Conservation (phyloP, 164 flowering plant species). For the grape (Vitis vinifera) region DNA sequence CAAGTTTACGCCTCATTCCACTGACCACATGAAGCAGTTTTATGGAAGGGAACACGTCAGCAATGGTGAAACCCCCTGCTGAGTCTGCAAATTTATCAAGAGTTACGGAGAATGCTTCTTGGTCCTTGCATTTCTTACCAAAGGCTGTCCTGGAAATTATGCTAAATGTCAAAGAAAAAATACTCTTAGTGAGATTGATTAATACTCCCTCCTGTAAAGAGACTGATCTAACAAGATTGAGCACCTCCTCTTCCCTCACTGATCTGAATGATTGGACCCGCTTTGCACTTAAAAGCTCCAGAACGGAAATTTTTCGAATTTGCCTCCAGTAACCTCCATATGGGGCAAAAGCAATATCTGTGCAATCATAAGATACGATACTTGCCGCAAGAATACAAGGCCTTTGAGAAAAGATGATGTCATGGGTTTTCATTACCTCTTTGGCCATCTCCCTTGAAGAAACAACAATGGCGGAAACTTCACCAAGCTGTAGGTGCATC, state of each 20-base stretch:
- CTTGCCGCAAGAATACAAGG: background rate
- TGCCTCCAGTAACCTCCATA: conserved; percentile 42
- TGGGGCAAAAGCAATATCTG: conserved; percentile 21
- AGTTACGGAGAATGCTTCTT: conserved; percentile 12
- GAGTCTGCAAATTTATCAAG: background rate
- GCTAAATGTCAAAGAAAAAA: conserved; percentile 15
- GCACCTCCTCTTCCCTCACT: conserved; percentile 34
- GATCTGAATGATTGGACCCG: conserved; percentile 26
- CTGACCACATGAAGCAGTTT: conserved; percentile 17
- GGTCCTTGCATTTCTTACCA: conserved; percentile 25
- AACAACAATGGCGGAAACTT: background rate
- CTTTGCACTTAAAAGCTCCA: conserved; percentile 30
- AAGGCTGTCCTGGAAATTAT: conserved; percentile 23
- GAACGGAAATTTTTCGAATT: conserved; percentile 28
- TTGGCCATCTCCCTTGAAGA: conserved; percentile 8
- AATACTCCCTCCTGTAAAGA: conserved; percentile 10
- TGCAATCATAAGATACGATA: background rate
- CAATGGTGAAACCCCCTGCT: conserved; percentile 17
- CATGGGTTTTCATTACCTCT: conserved; percentile 11
- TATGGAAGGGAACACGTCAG: conserved; percentile 30
- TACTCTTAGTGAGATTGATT: conserved; percentile 21
- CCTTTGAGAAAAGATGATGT: background rate
- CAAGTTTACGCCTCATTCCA: conserved; percentile 15
- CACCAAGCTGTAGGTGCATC: conserved; percentile 6
- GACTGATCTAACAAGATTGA: conserved; percentile 8